Evolutionary conservation across 805 yeast genomes (phyloP), one percentile per base, ranked within the genome.

Genomic region (Monosporozyma unispora): DNA sequence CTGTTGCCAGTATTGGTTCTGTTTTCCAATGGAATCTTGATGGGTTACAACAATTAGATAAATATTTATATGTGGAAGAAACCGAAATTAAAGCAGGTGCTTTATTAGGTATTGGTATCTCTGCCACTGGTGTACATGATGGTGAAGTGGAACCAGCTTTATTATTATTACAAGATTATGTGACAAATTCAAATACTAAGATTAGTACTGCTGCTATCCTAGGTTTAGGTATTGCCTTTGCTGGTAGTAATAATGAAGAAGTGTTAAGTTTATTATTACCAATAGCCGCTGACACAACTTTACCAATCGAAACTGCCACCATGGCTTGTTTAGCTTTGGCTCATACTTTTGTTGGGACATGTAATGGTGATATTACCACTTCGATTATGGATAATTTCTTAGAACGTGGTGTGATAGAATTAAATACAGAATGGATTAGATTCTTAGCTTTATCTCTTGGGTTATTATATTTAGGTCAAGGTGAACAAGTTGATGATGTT

Each of bases 21-120:
- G 77, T 93, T 54, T 82, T 82, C 64, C 88, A 87, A 63, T 93
- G 99, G 99, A 86, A 91, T 68, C 79, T 81, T 59, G 91, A 86
- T 57, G 98, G 97, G 54, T 77, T 93, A 55, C 96, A 91, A 69
- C 80, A 79, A 50, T 75, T 93, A 59, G 98, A 93, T 69, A 87
- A 85, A 67, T 90, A 84, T 66, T 72, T 91, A 50, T 90, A 90
- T 62, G 83, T 95, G 3, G 77, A 82, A 16, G 96, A 89, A 59
- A 83, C 81, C 51, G 91, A 87, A 61, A 80, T 90, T 57, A 88
- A 88, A 70, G 96, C 98, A 6, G 99, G 99, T 69, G 96, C 99
- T 4, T 74, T 93, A 51, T 76, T 93, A 56, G 99, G 98, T 67
- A 87, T 88, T 68, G 99, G 98, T 67, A 77, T 93, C 45, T 82